Evolutionary conservation across 345 rosid species (phyloP), one percentile per base, ranked within the genome.

Genomic region (Lagerstroemia speciosa): DNA sequence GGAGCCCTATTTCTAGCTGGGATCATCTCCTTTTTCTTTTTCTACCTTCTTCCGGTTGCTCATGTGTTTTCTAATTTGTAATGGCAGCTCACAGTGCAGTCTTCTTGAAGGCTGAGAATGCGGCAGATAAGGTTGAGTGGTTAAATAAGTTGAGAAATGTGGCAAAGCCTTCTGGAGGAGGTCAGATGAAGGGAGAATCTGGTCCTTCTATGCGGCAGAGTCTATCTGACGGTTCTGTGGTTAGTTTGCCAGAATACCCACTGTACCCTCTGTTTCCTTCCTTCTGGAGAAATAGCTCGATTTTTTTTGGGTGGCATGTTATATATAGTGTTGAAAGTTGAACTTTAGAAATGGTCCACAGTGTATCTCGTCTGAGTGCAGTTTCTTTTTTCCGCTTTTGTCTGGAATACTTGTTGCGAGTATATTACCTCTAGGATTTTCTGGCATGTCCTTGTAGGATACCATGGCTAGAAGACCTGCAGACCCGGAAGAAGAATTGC

Each of bases 401-500:
- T 16, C 55, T 48, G 55, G n/a, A 48, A 19, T 2, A 48, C 24
- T 26, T 58, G 6, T 10, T 30, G 34, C 0, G 29, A 12, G 34
- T 58, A 11, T 27, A 27, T 29, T 27, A 27, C 22, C 34, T 58
- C 63, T 10, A 53, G 30, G 8, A n/a, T 8, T 55, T 55, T 58
- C 33, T 58, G 63, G 19, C 6, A 29, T 27, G 32, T 58, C 2
- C 2, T 19, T 71, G 67, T 77, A 94, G 99, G 98, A 92, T 81
- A 85, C 90, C 69, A 89, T 92, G 94, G 88, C 80, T 69, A 85
- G 97, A 79, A 87, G 86, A 77, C 98, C 99, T 0, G 85, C 84
- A 46, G 99, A 95, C 71, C 99, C 99, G 40, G 99, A 95, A 82
- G 98, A 95, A 78, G 99, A 95, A 78, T 92, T 95, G 31, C 81